Conservation (phyloP, 202 grass and related monocot genomes). For the Eragrostis tef region DNA sequence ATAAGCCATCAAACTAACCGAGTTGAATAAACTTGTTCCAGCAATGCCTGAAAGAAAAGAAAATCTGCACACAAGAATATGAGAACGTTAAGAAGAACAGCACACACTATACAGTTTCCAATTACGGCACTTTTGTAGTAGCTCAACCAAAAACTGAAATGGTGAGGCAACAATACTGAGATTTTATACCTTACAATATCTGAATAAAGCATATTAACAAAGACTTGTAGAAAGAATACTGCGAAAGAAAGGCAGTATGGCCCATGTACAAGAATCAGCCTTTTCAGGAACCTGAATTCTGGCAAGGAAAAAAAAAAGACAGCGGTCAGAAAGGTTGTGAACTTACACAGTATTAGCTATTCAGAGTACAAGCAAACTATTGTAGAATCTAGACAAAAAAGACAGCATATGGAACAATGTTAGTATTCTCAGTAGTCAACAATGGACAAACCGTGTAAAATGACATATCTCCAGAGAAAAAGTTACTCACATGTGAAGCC, state of each 20-base stretch:
- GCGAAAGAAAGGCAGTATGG: conserved; percentile 89
- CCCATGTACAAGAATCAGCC: conserved; percentile 94
- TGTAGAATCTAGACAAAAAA: conserved; percentile 3
- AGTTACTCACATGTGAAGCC: neutral
- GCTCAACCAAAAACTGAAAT: conserved; percentile 30
- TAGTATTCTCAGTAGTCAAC: neutral
- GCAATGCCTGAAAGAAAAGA: conserved; percentile 96
- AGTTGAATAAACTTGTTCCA: conserved; percentile 97
- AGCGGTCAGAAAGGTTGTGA: conserved; percentile 19
- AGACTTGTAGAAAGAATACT: conserved; percentile 99
- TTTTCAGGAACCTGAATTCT: conserved; percentile 96
- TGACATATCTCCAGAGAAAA: neutral
- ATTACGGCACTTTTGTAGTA: conserved; percentile 6
- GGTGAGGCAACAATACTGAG: neutral
- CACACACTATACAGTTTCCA: neutral
- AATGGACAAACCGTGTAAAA: neutral
- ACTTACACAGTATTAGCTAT: neutral
- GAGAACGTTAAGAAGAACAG: conserved; percentile 45
- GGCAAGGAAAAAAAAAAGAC: conserved; percentile 46
- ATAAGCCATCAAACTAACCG: conserved; percentile 94
- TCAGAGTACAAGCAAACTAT: neutral
- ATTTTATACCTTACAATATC: conserved; percentile 78
- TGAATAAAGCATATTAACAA: conserved; percentile 98
- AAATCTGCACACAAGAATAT: conserved; percentile 61
- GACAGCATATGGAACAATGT: neutral